A percentile compares a stretch with the other conserved stretches of the same genome.
Conservation (phyloP, 306 rosid genomes). For the Inga leiocalycina region DNA sequence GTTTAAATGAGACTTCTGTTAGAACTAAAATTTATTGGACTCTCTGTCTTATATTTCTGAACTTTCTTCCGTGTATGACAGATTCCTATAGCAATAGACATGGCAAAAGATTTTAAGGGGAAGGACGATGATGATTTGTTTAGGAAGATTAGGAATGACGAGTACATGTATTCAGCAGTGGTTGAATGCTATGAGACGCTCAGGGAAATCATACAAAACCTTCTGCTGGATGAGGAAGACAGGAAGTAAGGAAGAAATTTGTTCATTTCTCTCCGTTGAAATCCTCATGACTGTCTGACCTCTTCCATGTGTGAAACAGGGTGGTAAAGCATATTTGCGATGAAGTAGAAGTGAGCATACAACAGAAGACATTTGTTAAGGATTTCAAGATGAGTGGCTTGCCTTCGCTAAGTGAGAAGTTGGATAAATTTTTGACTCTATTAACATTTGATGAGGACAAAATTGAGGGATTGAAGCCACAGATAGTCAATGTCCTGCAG, state of each 20-base stretch:
- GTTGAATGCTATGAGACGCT: conserved; percentile 71
- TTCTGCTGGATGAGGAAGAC: conserved; percentile 52
- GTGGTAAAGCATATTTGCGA: conserved; percentile 42
- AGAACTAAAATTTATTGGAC: background rate
- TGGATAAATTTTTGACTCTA: conserved; percentile 62
- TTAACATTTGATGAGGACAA: conserved; percentile 37
- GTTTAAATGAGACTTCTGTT: conserved; percentile 18
- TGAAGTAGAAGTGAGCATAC: conserved; percentile 40
- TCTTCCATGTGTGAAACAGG: conserved; percentile 42
- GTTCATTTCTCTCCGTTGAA: background rate
- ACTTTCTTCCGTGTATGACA: conserved; percentile 39
- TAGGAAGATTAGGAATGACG: conserved; percentile 53
- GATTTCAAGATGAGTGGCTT: conserved; percentile 65
- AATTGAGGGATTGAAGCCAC: conserved; percentile 32
- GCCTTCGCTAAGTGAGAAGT: conserved; percentile 58
- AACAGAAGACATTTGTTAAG: conserved; percentile 25
- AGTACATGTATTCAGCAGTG: conserved; percentile 68
- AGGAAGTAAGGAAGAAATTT: conserved; percentile 48
- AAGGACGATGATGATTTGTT: conserved; percentile 63
- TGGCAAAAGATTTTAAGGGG: conserved; percentile 73
- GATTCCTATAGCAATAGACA: conserved; percentile 81
- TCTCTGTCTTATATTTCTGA: background rate
- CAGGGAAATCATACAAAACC: conserved; percentile 45
- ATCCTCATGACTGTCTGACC: conserved; percentile 15
- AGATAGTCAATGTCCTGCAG: conserved; percentile 68